Conservation (phyloP, 805 yeast species). For the Saturnispora hagleri region DNA sequence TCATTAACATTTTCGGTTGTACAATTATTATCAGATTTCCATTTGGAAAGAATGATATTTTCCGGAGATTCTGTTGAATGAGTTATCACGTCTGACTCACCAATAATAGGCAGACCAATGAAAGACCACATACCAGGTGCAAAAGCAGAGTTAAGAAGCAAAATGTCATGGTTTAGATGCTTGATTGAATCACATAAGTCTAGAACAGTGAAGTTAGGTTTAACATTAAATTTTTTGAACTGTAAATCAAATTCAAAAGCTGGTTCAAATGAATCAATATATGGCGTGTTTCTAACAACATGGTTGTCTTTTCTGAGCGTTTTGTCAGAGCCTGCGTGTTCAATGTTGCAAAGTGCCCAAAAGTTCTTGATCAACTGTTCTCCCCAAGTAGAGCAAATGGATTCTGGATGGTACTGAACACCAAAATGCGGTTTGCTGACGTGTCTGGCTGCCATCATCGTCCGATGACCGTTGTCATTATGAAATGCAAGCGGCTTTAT, state of each 20-base stretch:
- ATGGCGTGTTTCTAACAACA: conserved; percentile 18
- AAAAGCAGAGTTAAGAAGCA: conserved; percentile 69
- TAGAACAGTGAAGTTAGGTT: conserved; percentile 9
- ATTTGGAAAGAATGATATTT: conserved; percentile 23
- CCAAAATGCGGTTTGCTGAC: conserved; percentile 63
- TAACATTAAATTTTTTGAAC: conserved; percentile 10
- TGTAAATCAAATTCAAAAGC: conserved; percentile 11
- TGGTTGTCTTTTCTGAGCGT: conserved; percentile 14
- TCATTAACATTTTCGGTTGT: conserved; percentile 15
- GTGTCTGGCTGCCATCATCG: conserved; percentile 79
- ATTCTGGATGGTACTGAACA: conserved; percentile 96
- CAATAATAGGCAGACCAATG: conserved; percentile 55
- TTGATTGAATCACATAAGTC: conserved; percentile 42
- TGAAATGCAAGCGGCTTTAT: conserved; percentile 58
- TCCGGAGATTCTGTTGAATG: conserved; percentile 46
- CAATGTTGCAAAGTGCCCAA: conserved; percentile 29
- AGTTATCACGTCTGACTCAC: conserved; percentile 40
- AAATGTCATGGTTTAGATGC: conserved; percentile 33
- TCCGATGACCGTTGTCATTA: conserved; percentile 26
- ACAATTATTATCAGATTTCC: conserved; percentile 14
- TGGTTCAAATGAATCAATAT: conserved; percentile 14
- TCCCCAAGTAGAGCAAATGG: conserved; percentile 75
- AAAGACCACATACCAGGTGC: conserved; percentile 84
- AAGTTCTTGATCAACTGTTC: conserved; percentile 51
- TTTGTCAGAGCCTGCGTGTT: conserved; percentile 25